A percentile compares a stretch with the other conserved stretches of the same genome.
Conservation (phyloP, 2,329 filamentous ascomycete genomes). For the Trichoderma guizhouense region DNA sequence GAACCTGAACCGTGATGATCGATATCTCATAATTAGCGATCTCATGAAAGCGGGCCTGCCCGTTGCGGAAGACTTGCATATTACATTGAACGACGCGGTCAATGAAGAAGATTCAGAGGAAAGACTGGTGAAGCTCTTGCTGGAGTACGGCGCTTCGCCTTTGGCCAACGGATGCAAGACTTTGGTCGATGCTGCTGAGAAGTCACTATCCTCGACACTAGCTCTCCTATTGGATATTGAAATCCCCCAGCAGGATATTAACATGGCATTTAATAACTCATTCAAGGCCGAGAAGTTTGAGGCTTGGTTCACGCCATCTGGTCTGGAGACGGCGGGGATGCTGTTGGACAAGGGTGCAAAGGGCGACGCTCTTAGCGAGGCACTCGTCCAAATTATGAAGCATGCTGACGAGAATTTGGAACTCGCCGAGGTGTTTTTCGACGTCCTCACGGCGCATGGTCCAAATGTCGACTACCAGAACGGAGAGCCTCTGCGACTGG, state of each 20-base stretch:
- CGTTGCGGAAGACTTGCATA: conserved; percentile 48
- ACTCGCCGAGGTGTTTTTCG: conserved; percentile 46
- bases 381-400: conserved; percentile 46
- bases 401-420: conserved; percentile 36
- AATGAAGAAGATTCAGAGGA: conserved; percentile 52
- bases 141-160: conserved; percentile 51
- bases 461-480: conserved; percentile 49
- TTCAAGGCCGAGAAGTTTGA: conserved; percentile 42
- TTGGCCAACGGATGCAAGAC: conserved; percentile 50
- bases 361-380: conserved; percentile 44
- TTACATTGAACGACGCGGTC: conserved; percentile 49
- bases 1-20: conserved; percentile 46
- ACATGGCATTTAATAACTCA: conserved; percentile 42
- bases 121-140: conserved; percentile 44
- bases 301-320: conserved; percentile 46
- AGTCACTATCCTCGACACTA: conserved; percentile 38
- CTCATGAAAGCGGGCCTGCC: conserved; percentile 51
- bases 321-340: conserved; percentile 45
- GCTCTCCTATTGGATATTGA: conserved; percentile 41
- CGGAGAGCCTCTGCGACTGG: conserved; percentile 53
- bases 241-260: conserved; percentile 43
- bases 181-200: conserved; percentile 47
- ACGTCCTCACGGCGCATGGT: conserved; percentile 36
- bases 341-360: conserved; percentile 49
- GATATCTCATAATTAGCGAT: conserved; percentile 47